Base-by-base conservation (phyloP, 1,139 yeast genomes). In the Yamadazyma siamensis region DNA sequence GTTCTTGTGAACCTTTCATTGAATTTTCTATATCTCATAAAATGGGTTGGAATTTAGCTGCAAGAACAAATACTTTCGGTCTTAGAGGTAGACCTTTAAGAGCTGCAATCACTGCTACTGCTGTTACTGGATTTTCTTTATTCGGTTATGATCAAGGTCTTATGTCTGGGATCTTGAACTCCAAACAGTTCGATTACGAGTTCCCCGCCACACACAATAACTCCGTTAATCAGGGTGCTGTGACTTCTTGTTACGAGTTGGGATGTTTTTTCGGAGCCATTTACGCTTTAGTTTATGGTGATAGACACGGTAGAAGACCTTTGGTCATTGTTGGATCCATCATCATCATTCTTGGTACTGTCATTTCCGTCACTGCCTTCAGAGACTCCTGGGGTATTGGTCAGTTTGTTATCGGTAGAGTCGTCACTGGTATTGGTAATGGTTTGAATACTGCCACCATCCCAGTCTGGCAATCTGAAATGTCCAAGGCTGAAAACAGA, bases 141-240 rank as follows among this genome's bases (percentile, higher is more conserved):
- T 82, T 82, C 52, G 91, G 91, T 41, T 80, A 80, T 47, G 88
- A 82, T 54, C 89, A 82, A 55, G 89, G 91, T 51, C 70, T 82
- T 35, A 77, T 80, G 84, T 74, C 83, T 14, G 83, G 85, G 52
- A 59, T 78, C 36, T 77, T 80, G 43, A 75, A 84, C 19, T 82
- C 82, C 35, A 59, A 56, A 0, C 70, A 75, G 44, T 81, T 81
- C 47, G 67, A 69, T 44, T 38, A 55, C 4, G 79, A 71, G 38
- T 80, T 80, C 50, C 82, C 83, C 6, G 69, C 74, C 5, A 71
- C 78, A 15, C 46, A 51, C 26, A 54, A 50, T 14, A 38, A 45
- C 29, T 61, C 71, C 8, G 71, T 71, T 30, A 61, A 72, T 28
- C 80, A 80, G 53, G 87, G 87, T 52, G 80, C 81, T 7, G 80